These are phyloP conservation scores for Kodamaea arcana DNA, from an alignment of 1,139 yeast genomes.

Conservation along the genomic window DNA sequence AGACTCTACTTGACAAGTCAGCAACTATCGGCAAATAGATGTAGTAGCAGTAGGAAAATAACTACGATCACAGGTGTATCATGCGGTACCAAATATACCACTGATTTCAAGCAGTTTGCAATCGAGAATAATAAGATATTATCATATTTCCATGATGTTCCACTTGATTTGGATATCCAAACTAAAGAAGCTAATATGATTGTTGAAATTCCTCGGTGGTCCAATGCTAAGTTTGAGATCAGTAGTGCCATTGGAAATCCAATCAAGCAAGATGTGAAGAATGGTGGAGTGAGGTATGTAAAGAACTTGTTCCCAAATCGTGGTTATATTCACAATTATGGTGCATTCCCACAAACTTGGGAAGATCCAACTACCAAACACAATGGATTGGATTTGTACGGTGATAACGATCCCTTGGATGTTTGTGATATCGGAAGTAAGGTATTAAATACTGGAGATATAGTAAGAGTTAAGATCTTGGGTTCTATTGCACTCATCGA, in stretches of 20 bases:
- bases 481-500: conserved; percentile 87
- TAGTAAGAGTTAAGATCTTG: conserved; percentile 75
- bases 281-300: conserved; percentile 78
- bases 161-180: conserved; percentile 60
- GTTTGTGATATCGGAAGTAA: conserved; percentile 84
- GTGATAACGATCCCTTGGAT: conserved; percentile 90
- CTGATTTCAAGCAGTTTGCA: conserved; percentile 33
- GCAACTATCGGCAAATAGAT: conserved; percentile 16
- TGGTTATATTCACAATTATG: conserved; percentile 89
- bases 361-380: conserved; percentile 73
- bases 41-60: conserved; percentile 10
- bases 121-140: conserved; percentile 53
- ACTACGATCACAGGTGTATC: conserved; percentile 12
- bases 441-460: conserved; percentile 69
- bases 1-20: conserved; percentile 20
- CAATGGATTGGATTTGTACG: conserved; percentile 76
- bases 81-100: conserved; percentile 34
- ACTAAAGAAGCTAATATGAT: conserved; percentile 76
- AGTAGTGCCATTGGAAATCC: conserved; percentile 67
- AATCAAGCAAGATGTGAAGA: conserved; percentile 80
- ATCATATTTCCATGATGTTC: conserved; percentile 77
- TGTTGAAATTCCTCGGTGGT: conserved; percentile 90
- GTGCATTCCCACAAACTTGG: conserved; percentile 96
- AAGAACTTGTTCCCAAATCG: conserved; percentile 86
- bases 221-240: conserved; percentile 86